Base-by-base conservation (phyloP, 176 grass and related monocot genomes). In the Ensete ventricosum region DNA sequence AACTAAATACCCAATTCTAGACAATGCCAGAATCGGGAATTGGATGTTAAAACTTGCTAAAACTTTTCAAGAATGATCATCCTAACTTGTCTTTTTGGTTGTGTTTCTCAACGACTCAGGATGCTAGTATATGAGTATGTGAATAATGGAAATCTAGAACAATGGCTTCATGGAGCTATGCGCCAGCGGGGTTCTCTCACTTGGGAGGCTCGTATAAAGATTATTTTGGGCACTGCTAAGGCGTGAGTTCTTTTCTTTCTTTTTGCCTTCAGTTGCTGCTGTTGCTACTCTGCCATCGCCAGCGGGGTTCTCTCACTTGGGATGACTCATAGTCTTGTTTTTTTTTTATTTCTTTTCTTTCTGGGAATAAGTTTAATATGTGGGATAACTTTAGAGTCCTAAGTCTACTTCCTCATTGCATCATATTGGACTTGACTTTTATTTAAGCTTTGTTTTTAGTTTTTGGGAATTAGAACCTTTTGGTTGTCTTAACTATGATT, bases 71-170 rank as follows among this genome's bases (percentile, higher is more conserved):
- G 67, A 70, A 1, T n/a, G 10, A 54, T 17, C 51, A 64, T 64
- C 50, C 26, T 69, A 74, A 78, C 29, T 49, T 11, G 53, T 55
- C 71, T 85, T 82, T 54, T 21, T 90, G 81, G 62, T 11, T 85
- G 22, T 89, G 29, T 81, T 49, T 84, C 53, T 69, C 16, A 43
- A 55, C 25, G 50, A 76, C 81, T 14, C 85, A 92, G 93, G 83
- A 97, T 97, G 93, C 87, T 97, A 74, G 93, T 97, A 9, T 97
- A 97, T 25, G 93, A 97, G 72, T 97, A 90, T 78, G 92, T 96
- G 13, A 96, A 96, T 76, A 96, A 96, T 53, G 92, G 92, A 20
- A 96, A 96, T 82, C 85, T 97, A 1, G 93, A 97, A 80, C 89
- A 91, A 75, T 97, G 93, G 93, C 88, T 97, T 58, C 93, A 97